Conservation (phyloP, 352 stramenopile genomes). For the Phytophthora fragariaefolia region DNA sequence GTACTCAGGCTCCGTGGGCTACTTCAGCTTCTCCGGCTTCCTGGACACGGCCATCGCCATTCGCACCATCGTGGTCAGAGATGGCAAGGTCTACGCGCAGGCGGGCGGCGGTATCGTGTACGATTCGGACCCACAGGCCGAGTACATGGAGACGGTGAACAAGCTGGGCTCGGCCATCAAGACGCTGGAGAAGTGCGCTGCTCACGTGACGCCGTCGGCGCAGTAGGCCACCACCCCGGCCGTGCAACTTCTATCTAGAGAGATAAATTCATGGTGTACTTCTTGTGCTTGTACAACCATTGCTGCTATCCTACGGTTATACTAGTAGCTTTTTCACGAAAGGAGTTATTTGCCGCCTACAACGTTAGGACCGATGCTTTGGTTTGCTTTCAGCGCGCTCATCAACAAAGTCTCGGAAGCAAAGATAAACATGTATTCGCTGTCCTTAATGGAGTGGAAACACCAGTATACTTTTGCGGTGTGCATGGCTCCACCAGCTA, state of each 20-base stretch:
- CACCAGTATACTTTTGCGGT: too few species aligned
- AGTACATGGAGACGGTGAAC: slow-evolving; percentile 92
- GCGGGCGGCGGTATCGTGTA: slow-evolving; percentile 90
- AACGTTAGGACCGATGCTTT: too few species aligned
- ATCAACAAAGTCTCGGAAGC: too few species aligned
- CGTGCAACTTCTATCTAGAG: background rate
- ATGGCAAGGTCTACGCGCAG: slow-evolving; percentile 83
- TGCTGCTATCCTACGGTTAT: too few species aligned
- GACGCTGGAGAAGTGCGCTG: slow-evolving; percentile 83
- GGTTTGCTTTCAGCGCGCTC: too few species aligned
- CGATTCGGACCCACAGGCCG: slow-evolving; percentile 85
- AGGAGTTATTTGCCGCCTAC: too few species aligned
- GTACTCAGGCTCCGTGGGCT: slow-evolving; percentile 90
- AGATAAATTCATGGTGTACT: slow-evolving; percentile 1
- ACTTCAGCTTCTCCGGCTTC: slow-evolving; percentile 88
- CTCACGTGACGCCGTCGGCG: slow-evolving; percentile 44
- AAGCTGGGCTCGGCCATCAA: slow-evolving; percentile 86
- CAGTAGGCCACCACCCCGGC: slow-evolving; percentile 20
- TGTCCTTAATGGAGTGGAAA: too few species aligned
- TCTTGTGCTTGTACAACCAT: slow-evolving; percentile 2
- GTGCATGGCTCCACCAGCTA: too few species aligned
- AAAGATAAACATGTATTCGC: too few species aligned
- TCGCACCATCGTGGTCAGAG: slow-evolving; percentile 87
- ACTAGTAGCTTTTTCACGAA: too few species aligned
- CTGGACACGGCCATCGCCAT: slow-evolving; percentile 92